Evolutionary conservation across 495 filamentous ascomycete species (phyloP), one percentile per base, ranked within the genome.

Genomic region (Achaetomiella virescens): DNA sequence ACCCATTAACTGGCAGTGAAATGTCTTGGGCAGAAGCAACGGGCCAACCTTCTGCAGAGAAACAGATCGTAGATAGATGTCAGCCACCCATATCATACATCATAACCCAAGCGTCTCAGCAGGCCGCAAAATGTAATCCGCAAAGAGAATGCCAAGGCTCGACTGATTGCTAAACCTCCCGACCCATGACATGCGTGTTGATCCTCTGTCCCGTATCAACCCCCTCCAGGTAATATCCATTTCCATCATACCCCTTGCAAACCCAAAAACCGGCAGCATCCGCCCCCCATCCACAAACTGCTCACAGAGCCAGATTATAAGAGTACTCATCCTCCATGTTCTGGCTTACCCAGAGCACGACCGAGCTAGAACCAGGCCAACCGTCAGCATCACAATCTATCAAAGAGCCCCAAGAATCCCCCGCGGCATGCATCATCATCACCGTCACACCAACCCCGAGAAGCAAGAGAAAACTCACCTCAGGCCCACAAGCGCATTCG

Each of bases 241-340:
- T 21, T 11, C 41, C 18, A 22, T 18, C 27, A 12, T 0, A 20
- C 0, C 6, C 31, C 31, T 33, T 31, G n/a, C 10, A 37, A 36
- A 17, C 48, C 43, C 33, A 17, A 27, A 25, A 15, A 2, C 33
- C 18, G 8, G 27, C 22, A 37, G 18, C 17, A 11, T 10, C 25
- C 45, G 21, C n/a, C 20, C 31, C 31, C 35, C 10, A 3, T 18
- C 29, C 27, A 25, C 6, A 29, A 24, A 24, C 15, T 20, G 27
- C 51, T 83, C 65, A 97, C 57, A 98, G 79, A 40, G 92, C 86
- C 55, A 98, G 76, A 66, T 90, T 97, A 72, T 98, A 98, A 48
- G 90, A 90, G 69, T 97, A 98, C 71, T 97, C 92, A 64, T 98
- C 95, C 74, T 99, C 95, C 74, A 97, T 96, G 65, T 97, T 99